Evolutionary conservation across 306 rosid genomes (phyloP).

Genomic region (Phaseolus lunatus): DNA sequence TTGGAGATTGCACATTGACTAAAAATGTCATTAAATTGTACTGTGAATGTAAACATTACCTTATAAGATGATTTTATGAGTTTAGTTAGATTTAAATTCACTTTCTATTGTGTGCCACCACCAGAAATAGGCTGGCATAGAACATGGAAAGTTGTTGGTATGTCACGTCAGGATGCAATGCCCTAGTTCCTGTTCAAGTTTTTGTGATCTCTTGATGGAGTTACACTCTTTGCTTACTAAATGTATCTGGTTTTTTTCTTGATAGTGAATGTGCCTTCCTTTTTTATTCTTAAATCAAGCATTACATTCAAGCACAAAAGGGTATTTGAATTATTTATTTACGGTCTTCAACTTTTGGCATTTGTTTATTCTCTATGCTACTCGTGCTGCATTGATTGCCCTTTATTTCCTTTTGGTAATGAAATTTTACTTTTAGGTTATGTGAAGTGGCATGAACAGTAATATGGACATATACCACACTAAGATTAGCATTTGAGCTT

Average conservation of each 20-base stretch:
- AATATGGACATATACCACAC: slow-evolving; percentile 16
- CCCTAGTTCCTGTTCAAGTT: no score
- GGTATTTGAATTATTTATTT: no score
- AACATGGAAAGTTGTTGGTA: no score
- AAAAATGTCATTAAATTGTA: no score
- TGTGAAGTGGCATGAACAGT: slow-evolving; percentile 1
- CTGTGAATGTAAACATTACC: no score
- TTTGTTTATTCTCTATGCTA: slow-evolving; percentile 19
- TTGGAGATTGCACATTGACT: no score
- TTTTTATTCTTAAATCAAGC: neutral
- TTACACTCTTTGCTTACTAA: neutral
- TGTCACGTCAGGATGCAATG: no score
- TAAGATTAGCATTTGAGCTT: slow-evolving; percentile 1
- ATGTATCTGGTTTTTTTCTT: neutral
- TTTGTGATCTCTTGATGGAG: neutral
- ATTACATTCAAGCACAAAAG: neutral
- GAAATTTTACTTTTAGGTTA: slow-evolving; percentile 7
- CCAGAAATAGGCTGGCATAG: no score
- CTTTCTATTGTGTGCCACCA: no score
- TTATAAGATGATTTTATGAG: no score
- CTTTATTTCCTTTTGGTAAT: neutral
- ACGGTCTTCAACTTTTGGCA: neutral
- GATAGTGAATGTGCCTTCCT: neutral
- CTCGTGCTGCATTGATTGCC: neutral
- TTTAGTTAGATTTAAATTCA: no score